Evolutionary conservation across 1,284 basidiomycete species (phyloP).

Genomic region (Tylopilus sp.): DNA sequence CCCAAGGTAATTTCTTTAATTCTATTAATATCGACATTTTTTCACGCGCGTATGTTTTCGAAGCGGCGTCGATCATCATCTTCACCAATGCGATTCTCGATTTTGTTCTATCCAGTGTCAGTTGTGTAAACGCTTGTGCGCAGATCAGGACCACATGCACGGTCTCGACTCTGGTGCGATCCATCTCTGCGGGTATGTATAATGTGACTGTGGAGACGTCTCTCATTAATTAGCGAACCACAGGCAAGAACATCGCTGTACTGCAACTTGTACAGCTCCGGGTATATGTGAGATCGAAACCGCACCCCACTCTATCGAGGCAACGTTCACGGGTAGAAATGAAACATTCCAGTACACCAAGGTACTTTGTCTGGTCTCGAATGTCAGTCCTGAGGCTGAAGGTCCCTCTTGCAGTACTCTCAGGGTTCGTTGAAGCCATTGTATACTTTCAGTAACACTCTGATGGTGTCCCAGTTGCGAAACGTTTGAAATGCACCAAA

Average conservation of each 20-base stretch:
- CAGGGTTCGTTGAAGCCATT: slow-evolving; percentile 15
- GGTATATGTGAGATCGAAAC: slow-evolving; percentile 55
- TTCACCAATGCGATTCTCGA: slow-evolving; percentile 49
- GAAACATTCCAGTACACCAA: slow-evolving; percentile 46
- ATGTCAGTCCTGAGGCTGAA: background rate
- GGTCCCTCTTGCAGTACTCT: slow-evolving; percentile 16
- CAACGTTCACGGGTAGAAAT: slow-evolving; percentile 46
- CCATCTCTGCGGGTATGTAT: slow-evolving; percentile 58
- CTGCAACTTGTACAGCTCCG: slow-evolving; percentile 36
- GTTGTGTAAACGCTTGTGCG: slow-evolving; percentile 51
- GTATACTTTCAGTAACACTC: background rate
- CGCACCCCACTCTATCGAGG: slow-evolving; percentile 50
- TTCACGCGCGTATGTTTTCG: background rate
- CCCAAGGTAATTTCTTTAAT: slow-evolving; percentile 35
- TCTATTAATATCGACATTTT: too few relatives aligned
- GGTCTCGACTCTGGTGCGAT: slow-evolving; percentile 37
- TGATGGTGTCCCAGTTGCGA: slow-evolving; percentile 39
- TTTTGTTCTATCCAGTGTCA: slow-evolving; percentile 51
- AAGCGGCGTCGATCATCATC: slow-evolving; percentile 42
- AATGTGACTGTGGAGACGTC: background rate
- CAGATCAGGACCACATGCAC: slow-evolving; percentile 49
- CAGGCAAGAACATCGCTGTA: slow-evolving; percentile 50
- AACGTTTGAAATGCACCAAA: slow-evolving; percentile 47
- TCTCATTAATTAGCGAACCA: background rate
- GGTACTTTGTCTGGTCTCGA: slow-evolving; percentile 24